Conservation (phyloP, 1,139 yeast genomes). For the Blastobotrys proliferans region DNA sequence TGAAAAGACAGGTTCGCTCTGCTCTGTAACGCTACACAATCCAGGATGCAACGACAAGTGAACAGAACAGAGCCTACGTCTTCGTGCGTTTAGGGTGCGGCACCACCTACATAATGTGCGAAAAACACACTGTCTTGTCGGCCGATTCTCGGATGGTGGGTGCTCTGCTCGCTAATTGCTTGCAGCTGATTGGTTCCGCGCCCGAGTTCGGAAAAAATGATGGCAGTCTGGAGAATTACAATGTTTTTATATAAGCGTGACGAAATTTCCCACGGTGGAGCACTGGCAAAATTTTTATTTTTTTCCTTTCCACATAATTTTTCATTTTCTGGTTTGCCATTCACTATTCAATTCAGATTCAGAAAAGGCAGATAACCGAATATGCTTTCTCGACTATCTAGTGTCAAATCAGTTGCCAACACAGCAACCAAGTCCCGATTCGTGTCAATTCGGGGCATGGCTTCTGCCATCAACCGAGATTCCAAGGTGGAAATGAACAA, state of each 20-base stretch:
- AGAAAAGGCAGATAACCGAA: neutral
- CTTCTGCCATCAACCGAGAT: conserved; percentile 72
- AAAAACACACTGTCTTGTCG: neutral
- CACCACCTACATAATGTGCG: neutral
- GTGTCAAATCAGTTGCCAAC: conserved; percentile 16
- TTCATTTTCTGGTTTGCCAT: neutral
- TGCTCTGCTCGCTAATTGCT: conserved; percentile 10
- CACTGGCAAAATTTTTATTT: conserved; percentile 1
- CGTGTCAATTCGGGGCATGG: conserved; percentile 18
- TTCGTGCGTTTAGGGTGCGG: neutral
- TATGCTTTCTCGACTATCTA: conserved; percentile 21
- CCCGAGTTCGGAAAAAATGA: neutral
- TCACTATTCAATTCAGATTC: neutral
- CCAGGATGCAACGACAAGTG: too few species aligned
- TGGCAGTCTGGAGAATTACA: neutral
- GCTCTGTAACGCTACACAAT: too few species aligned
- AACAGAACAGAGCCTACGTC: neutral
- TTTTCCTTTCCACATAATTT: conserved; percentile 7
- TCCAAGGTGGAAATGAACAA: conserved; percentile 90
- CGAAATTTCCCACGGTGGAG: neutral
- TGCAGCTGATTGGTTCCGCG: conserved; percentile 11
- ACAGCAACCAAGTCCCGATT: conserved; percentile 8
- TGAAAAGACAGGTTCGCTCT: too few species aligned
- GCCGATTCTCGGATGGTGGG: neutral
- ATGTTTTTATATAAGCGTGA: neutral